A percentile compares a stretch with the other conserved stretches of the same genome.
Evolutionary conservation across 441 rosid genomes (phyloP).

Genomic region (Pelargonium exstipulatum): DNA sequence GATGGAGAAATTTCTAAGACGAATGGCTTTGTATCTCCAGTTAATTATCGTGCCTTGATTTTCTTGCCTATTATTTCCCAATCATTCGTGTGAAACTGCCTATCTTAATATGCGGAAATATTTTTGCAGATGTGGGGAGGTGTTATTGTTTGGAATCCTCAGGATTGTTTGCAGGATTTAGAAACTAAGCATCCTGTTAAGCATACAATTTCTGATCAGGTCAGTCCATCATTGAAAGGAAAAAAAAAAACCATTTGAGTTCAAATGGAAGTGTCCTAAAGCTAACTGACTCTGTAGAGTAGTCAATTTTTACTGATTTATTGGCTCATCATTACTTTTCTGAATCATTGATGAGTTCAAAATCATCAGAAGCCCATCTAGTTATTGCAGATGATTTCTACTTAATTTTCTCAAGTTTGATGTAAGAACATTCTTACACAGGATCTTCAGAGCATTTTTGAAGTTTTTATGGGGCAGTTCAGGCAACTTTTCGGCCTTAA

Average conservation of each 20-base stretch:
- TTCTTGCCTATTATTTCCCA: constrained; percentile 9
- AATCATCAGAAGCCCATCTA: constrained; percentile 16
- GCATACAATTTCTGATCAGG: constrained; percentile 56
- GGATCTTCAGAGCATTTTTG: constrained; percentile 72
- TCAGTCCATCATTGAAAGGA: constrained; percentile 21
- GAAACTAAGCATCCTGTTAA: constrained; percentile 33
- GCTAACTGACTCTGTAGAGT: background rate
- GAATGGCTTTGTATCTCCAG: constrained; percentile 93
- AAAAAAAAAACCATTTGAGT: background rate
- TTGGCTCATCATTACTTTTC: background rate
- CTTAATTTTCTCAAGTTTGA: constrained; percentile 25
- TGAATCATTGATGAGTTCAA: background rate
- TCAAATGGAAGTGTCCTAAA: background rate
- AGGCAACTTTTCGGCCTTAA: constrained; percentile 82
- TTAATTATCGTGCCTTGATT: constrained; percentile 33
- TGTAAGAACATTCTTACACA: constrained; percentile 35
- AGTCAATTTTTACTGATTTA: background rate
- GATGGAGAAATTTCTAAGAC: constrained; percentile 81
- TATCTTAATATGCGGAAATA: constrained; percentile 5
- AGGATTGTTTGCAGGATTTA: constrained; percentile 43
- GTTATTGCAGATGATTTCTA: constrained; percentile 18
- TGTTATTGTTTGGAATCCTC: constrained; percentile 78
- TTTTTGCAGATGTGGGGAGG: constrained; percentile 93
- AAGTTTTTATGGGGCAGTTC: constrained; percentile 86
- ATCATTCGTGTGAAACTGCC: constrained; percentile 16